phyloP scores from a whole-genome alignment of 2,329 filamentous ascomycete genomes.

The Fusarium circinatum region DNA sequence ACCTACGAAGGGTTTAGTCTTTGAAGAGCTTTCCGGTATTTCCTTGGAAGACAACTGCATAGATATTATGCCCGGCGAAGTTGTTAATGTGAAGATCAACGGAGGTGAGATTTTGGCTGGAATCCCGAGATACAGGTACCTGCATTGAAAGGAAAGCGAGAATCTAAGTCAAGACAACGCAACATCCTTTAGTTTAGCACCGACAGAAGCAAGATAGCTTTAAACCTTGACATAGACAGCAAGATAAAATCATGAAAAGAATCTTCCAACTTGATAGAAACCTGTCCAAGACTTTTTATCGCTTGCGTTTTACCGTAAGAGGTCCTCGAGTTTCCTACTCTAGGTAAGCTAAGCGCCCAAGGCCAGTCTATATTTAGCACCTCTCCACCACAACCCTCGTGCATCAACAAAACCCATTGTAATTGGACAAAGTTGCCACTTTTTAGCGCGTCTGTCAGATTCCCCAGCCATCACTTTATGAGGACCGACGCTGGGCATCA shows the following conservation, averaged over 20 bases:
- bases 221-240: no score
- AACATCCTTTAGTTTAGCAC: no score
- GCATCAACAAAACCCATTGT: no score
- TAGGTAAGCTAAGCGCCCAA: not conserved
- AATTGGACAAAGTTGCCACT: not conserved
- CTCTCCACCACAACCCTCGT: not conserved
- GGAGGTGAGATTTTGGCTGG: fast-evolving
- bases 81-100: not conserved
- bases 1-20: slow-evolving; percentile 67
- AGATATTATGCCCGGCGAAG: slow-evolving; percentile 63
- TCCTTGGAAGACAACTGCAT: slow-evolving; percentile 67
- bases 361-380: not conserved
- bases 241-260: no score
- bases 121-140: not conserved
- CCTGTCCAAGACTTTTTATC: not conserved
- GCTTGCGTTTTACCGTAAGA: fast-evolving
- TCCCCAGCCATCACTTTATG: not conserved
- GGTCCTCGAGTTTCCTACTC: not conserved
- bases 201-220: no score
- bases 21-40: slow-evolving; percentile 57
- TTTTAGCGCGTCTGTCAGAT: not conserved
- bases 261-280: no score
- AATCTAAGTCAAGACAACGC: no score
- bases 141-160: no score
- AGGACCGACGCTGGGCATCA: not conserved